Evolutionary conservation across 495 filamentous ascomycete genomes (phyloP), one percentile per base, ranked within the genome.

Genomic region (Podospora sp.): DNA sequence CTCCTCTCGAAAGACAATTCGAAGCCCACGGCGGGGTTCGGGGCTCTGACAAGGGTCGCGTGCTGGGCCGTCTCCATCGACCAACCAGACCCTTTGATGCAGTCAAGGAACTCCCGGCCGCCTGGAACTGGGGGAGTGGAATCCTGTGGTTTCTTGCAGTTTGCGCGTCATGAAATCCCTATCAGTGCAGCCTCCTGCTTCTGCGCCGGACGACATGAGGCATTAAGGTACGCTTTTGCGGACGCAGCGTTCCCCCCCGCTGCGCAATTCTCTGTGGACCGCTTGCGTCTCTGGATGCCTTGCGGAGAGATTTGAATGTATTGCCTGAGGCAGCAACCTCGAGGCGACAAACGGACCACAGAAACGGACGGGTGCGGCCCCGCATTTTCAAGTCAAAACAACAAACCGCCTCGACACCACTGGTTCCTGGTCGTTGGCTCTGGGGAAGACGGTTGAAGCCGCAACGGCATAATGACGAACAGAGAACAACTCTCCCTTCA

Each of bases 71-170:
- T 12, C 8, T 60, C 57, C 57, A 22, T 22, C 52, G 52, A 55
- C 52, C 52, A 55, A 55, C 52, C 52, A 55, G 7, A 55, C 8
- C 52, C 52, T 26, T 2, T n/a, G 9, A 26, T 14, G 26, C 25
- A 27, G 11, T 14, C 22, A 22, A 21, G 60, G 36, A 24, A 24
- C 60, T 49, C 60, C 60, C 60, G 40, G 60, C 60, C 12, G n/a
- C 20, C 26, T 50, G 60, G 60, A 21, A 62, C 60, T 46, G 36
- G 60, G 60, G 60, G 18, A 46, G 20, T 25, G 60, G 60, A 16
- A 8, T 21, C 26, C n/a, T 46, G 35, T 21, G 22, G 53, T 26
- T 33, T 57, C 29, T 21, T 36, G 60, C 35, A 12, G 40, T 11
- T 50, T 50, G 11, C 21, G 36, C 40, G 35, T 16, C 33, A 46